Evolutionary conservation across 352 stramenopile genomes (phyloP), one percentile per base, ranked within the genome.

Genomic region (Phytopythium helicoides): DNA sequence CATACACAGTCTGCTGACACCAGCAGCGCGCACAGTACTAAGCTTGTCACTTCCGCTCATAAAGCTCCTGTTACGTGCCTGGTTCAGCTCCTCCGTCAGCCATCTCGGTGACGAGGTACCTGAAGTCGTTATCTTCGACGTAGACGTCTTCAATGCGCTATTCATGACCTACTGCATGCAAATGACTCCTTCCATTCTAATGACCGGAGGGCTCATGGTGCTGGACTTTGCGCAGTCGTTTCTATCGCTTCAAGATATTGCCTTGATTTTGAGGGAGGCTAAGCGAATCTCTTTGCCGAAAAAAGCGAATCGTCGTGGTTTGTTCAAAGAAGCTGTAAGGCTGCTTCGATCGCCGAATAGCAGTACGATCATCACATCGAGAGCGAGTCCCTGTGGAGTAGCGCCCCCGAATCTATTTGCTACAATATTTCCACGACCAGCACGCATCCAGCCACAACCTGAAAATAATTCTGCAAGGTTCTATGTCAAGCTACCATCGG

Each of bases 71-170:
- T 45, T 65, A 44, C 68, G 68, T 44, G 71, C 68, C 21, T 46
- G 53, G 21, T 56, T 75, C 45, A 57, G 56, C 11, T 49, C 40
- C 9, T 39, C 41, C 6, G 52, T 54, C 10, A 41, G 23, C 14
- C 45, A 71, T 22, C 21, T 66, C 19, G 41, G 61, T 39, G 58
- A 74, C 21, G 26, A 64, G 16, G 58, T 66, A 14, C 54, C 65
- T 8, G 61, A 68, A 18, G 41, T 58, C 11, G 54, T 63, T 15
- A 58, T 69, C 11, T 57, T 66, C n/a, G 64, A 52, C 38, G 56
- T 78, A 14, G 64, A 75, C 22, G 46, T 74, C n/a, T 78, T 78
- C 54, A n/a, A n/a, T n/a, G n/a, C n/a, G n/a, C n/a, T n/a, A n/a
- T n/a, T n/a, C n/a, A n/a, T n/a, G n/a, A n/a, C 57, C 5, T 66